Percentiles rank a stretch among this genome's conserved stretches.
Conservation (phyloP, 2,329 filamentous ascomycete species). For the Akanthomyces dipterigenus region DNA sequence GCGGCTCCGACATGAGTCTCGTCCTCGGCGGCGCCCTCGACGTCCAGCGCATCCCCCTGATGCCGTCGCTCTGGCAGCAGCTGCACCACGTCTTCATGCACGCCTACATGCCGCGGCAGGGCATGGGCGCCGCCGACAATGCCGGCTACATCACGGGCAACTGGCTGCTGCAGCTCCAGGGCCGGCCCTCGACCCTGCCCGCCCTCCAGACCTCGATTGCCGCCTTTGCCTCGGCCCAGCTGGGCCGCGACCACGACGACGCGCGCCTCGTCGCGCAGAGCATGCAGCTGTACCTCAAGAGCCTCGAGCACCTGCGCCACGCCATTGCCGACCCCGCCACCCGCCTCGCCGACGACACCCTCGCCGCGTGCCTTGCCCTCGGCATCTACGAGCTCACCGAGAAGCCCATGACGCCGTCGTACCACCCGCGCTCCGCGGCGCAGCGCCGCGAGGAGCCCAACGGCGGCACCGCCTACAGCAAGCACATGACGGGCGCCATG, state of each 20-base stretch:
- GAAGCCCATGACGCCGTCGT: background rate
- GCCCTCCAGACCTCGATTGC: slow-evolving; percentile 9
- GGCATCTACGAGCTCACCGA: slow-evolving; percentile 12
- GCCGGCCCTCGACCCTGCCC: background rate
- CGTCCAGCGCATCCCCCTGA: background rate
- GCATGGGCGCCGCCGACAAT: background rate
- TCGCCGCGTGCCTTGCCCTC: slow-evolving; percentile 12
- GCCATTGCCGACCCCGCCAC: background rate
- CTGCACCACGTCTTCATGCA: slow-evolving; percentile 10
- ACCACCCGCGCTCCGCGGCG: background rate
- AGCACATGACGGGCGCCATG: slow-evolving; percentile 12
- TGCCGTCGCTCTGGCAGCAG: slow-evolving; percentile 10
- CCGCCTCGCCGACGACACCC: slow-evolving; percentile 8
- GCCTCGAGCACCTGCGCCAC: slow-evolving; percentile 6
- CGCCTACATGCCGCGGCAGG: slow-evolving; percentile 6
- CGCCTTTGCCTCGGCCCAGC: slow-evolving; percentile 7
- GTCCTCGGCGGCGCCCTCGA: background rate
- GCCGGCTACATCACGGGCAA: slow-evolving; percentile 3
- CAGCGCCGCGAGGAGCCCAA: background rate
- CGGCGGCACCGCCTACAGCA: background rate
- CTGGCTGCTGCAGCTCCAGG: slow-evolving; percentile 11
- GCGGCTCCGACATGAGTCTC: background rate
- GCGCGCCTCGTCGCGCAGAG: slow-evolving; percentile 1
- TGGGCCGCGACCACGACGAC: slow-evolving; percentile 7
- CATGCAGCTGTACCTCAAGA: slow-evolving; percentile 6